Evolutionary conservation across 2,329 filamentous ascomycete species (phyloP), one percentile per base, ranked within the genome.

Genomic region (Alternaria solani): DNA sequence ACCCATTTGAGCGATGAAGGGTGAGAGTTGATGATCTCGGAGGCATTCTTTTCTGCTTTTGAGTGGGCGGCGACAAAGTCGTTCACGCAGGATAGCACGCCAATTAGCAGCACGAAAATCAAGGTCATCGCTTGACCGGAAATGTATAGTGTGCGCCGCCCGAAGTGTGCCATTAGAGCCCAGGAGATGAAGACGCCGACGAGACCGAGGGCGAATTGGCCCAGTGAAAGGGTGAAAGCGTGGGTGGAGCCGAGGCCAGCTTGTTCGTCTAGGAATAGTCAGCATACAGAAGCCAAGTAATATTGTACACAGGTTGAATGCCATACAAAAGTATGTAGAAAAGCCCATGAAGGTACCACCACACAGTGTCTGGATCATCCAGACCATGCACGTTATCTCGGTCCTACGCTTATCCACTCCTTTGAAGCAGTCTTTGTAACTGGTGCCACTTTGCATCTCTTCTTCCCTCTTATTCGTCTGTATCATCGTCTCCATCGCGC

Each of bases 371-470:
- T 83, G 81, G 25, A 79, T 78, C 1, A 77, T 75, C 78, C 78
- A 83, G 16, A 71, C 72, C 75, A 81, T 77, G 66, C 84, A 86
- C 18, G 86, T 82, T 63, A 89, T 88, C 72, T 91, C 92, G 1
- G 92, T 96, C n/a, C 93, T 87, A 54, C 92, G 88, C 51, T 88
- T 82, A 72, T 96, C 88, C 8, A 86, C 85, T 7, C 92, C 91
- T 75, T 85, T 89, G 84, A 96, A 95, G 80, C 92, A 96, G 75
- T 96, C 92, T 68, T 85, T 78, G 77, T 94, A 96, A 51, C 85
- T 88, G 4, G 90, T 87, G 28, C 91, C 91, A 7, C 81, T 81
- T 46, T 63, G 57, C 26, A 91, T 89, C 76, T 85, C 80, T 71
- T 91, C 84, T 75, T 96, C 92, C 8, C 94, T 81, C 0, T 89